Evolutionary conservation across 2,329 filamentous ascomycete genomes (phyloP), one percentile per base, ranked within the genome.

Genomic region (Alternaria brassicae): DNA sequence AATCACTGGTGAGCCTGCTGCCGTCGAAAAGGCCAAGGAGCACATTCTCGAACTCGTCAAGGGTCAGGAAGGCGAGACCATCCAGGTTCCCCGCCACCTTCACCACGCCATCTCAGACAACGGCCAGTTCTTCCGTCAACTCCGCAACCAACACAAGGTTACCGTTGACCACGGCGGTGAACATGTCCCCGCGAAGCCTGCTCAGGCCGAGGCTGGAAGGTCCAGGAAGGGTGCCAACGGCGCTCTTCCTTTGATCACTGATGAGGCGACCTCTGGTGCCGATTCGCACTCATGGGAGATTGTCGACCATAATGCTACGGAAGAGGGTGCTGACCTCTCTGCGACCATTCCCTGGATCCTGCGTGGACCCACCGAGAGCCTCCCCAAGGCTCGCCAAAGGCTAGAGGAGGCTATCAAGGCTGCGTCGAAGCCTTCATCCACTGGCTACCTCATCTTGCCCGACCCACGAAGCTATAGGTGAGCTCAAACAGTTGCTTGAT

Each of bases 141-240:
- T 99, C 40, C 89, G 91, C 65, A 93, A 88, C 78, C 91, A 97
- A 73, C 86, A 91, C 79, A 89, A 91, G 68, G 92, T 99, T 66
- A 95, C 90, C 0, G 91, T 99, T 53, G 93, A 98, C 77, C 95
- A 98, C 75, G 91, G 88, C 55, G 93, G 93, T 42, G 88, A 95
- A 60, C 82, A 89, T 56, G 82, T 91, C 4, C 95, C 95, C 6
- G 77, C 88, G 37, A 93, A 89, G 80, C 86, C 90, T 79, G 86
- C 40, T 70, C 80, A 58, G 79, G 83, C 58, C 77, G 82, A 73
- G 66, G 81, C 73, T 62, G 75, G 73, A 61, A 79, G 74, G 64
- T 75, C 80, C 42, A 79, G 81, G 56, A 77, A 79, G 61, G 84
- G 86, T 21, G 82, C 83, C 37, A 89, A 87, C 64, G 87, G 86